These are phyloP conservation scores for Hyaloraphidium curvatum DNA, from an alignment of 192 early-diverging fungal genomes.

Conservation along the genomic window DNA sequence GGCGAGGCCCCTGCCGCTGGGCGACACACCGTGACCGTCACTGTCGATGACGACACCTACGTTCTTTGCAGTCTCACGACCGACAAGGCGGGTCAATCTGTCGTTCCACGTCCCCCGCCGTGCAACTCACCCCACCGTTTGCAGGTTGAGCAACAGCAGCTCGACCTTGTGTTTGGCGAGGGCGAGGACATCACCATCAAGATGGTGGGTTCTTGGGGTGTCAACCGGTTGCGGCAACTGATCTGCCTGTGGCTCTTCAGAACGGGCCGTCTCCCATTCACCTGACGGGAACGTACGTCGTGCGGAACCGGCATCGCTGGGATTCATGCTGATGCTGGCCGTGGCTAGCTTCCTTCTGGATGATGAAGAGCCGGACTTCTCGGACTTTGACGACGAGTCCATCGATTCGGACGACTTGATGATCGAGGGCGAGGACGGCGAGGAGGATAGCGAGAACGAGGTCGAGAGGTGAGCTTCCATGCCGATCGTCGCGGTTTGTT, in stretches of 20 bases:
- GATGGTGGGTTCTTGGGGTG: neutral
- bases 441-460: slow-evolving; percentile 3
- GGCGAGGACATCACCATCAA: slow-evolving; percentile 13
- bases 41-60: slow-evolving; percentile 48
- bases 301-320: slow-evolving; percentile 29
- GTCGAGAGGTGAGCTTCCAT: no score
- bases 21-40: slow-evolving; percentile 30
- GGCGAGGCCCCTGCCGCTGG: neutral
- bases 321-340: slow-evolving; percentile 22
- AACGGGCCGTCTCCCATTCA: slow-evolving; percentile 23
- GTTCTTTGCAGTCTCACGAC: slow-evolving; percentile 63
- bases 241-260: slow-evolving; percentile 13
- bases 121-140: neutral
- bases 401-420: slow-evolving; percentile 26
- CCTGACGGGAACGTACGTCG: slow-evolving; percentile 50
- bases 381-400: slow-evolving; percentile 4
- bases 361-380: slow-evolving; percentile 24
- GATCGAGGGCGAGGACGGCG: slow-evolving; percentile 11
- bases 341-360: slow-evolving; percentile 26
- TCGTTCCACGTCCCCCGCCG: neutral
- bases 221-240: slow-evolving; percentile 10
- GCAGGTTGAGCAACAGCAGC: slow-evolving; percentile 45
- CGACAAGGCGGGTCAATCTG: slow-evolving; percentile 19
- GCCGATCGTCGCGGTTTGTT: no score
- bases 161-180: slow-evolving; percentile 48